phyloP scores from a whole-genome alignment of 2,329 filamentous ascomycete species.

The Cercospora berteroae region DNA sequence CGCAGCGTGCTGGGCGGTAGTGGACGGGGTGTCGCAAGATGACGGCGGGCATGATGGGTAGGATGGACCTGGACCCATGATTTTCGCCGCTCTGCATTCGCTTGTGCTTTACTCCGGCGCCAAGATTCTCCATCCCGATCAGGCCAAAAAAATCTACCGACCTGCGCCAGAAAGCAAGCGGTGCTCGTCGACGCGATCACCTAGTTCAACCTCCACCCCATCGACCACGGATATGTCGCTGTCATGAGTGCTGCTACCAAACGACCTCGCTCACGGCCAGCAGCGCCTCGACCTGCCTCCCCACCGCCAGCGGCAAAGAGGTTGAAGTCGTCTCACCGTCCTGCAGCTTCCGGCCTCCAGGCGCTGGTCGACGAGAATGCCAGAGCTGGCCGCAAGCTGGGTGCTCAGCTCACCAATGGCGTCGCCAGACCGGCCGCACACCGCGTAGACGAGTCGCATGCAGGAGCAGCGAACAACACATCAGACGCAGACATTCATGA shows the following conservation, averaged over 20 bases:
- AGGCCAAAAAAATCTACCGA: background rate
- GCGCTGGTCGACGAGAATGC: slow-evolving; percentile 40
- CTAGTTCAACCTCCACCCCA: background rate
- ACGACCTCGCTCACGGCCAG: slow-evolving; percentile 33
- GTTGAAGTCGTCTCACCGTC: slow-evolving; percentile 37
- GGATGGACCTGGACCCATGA: background rate
- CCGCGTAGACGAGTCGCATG: slow-evolving; percentile 58
- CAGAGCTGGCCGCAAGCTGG: slow-evolving; percentile 39
- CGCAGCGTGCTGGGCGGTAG: background rate
- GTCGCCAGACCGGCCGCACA: slow-evolving; percentile 51
- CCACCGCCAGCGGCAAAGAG: slow-evolving; percentile 35
- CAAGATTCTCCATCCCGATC: background rate
- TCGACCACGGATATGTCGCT: slow-evolving; percentile 27
- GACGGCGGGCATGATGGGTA: background rate
- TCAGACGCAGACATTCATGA: slow-evolving; percentile 42
- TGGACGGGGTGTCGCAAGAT: background rate
- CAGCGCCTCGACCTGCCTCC: slow-evolving; percentile 31
- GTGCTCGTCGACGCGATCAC: background rate
- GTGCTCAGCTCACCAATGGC: slow-evolving; percentile 54
- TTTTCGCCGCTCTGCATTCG: background rate
- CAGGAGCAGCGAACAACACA: slow-evolving; percentile 47
- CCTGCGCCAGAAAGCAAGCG: background rate
- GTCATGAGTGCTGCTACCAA: slow-evolving; percentile 38
- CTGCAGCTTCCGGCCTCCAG: slow-evolving; percentile 30
- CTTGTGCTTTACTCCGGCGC: background rate